These are phyloP conservation scores for Chionographis japonica DNA, from an alignment of 106 monocot genomes.

Conservation along the genomic window DNA sequence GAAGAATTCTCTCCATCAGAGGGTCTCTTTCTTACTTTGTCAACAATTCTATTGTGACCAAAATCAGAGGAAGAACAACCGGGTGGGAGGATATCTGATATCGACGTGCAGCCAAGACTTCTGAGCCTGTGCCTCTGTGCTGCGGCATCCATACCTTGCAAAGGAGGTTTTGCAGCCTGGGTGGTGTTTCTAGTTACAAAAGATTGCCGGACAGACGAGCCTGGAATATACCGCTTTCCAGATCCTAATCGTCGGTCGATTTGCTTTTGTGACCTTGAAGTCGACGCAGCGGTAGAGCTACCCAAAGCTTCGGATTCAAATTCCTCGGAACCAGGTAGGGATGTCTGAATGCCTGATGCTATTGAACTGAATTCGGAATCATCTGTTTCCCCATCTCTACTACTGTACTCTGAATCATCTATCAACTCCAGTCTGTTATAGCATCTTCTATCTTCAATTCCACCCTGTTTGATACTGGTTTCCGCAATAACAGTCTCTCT, in stretches of 20 bases:
- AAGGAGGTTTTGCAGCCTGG: slow-evolving; percentile 18
- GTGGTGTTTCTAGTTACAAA: slow-evolving; percentile 7
- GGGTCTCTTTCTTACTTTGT: slow-evolving; percentile 28
- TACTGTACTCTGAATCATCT: slow-evolving; percentile 2
- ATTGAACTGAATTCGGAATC: slow-evolving; percentile 1
- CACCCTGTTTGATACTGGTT: slow-evolving; percentile 22
- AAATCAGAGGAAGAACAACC: slow-evolving; percentile 31
- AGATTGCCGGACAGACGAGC: slow-evolving; percentile 21
- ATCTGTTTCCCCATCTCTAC: not conserved
- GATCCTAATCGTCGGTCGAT: slow-evolving; percentile 9
- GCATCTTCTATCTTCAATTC: slow-evolving; percentile 7
- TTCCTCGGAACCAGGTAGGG: slow-evolving; percentile 4
- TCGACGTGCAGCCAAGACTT: slow-evolving; percentile 39
- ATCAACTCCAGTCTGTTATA: not conserved
- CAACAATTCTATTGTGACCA: slow-evolving; percentile 13
- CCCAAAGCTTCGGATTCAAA: slow-evolving; percentile 8
- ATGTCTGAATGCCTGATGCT: slow-evolving; percentile 3
- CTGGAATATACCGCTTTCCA: slow-evolving; percentile 14
- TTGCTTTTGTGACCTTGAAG: slow-evolving; percentile 21
- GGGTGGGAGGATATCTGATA: slow-evolving; percentile 40
- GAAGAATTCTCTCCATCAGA: slow-evolving; percentile 36
- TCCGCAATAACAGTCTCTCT: slow-evolving; percentile 15
- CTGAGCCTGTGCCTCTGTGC: slow-evolving; percentile 37
- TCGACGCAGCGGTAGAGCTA: slow-evolving; percentile 4
- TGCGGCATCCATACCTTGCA: slow-evolving; percentile 16